Evolutionary conservation across 345 rosid species (phyloP).

Genomic region (Toxicodendron radicans): DNA sequence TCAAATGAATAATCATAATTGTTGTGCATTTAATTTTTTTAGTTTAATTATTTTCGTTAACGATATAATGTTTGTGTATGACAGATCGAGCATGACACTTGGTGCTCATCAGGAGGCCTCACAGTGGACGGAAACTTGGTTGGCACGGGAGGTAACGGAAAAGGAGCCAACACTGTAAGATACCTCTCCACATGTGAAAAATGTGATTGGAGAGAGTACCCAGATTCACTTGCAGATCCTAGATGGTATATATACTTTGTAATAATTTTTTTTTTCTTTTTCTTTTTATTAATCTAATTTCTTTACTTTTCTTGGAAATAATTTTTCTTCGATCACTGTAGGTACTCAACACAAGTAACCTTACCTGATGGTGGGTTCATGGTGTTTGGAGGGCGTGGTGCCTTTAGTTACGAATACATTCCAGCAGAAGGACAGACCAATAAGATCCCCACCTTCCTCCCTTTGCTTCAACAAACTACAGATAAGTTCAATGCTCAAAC

Average conservation of each 20-base stretch:
- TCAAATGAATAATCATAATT: neutral
- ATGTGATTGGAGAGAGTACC: conserved; percentile 66
- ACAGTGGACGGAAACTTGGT: conserved; percentile 59
- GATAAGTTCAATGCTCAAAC: neutral
- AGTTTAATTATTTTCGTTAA: too few relatives aligned
- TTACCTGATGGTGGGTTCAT: conserved; percentile 59
- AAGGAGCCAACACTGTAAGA: conserved; percentile 65
- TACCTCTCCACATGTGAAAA: conserved; percentile 33
- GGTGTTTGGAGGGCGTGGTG: conserved; percentile 68
- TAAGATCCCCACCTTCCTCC: neutral
- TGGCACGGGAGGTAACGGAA: conserved; percentile 70
- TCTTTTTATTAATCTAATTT: too few relatives aligned
- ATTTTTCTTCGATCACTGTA: neutral
- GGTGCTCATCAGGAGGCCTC: conserved; percentile 97
- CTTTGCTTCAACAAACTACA: neutral
- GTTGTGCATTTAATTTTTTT: too few relatives aligned
- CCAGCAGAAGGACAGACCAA: conserved; percentile 33
- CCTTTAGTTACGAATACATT: conserved; percentile 72
- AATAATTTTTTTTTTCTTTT: neutral
- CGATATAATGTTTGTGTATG: too few relatives aligned
- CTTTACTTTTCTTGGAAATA: too few relatives aligned
- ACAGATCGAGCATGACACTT: conserved; percentile 70
- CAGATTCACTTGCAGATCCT: conserved; percentile 50
- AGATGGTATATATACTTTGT: conserved; percentile 53
- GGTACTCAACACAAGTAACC: conserved; percentile 35